Evolutionary conservation across 306 rosid genomes (phyloP).

Genomic region (Sphenostylis stenocarpa): DNA sequence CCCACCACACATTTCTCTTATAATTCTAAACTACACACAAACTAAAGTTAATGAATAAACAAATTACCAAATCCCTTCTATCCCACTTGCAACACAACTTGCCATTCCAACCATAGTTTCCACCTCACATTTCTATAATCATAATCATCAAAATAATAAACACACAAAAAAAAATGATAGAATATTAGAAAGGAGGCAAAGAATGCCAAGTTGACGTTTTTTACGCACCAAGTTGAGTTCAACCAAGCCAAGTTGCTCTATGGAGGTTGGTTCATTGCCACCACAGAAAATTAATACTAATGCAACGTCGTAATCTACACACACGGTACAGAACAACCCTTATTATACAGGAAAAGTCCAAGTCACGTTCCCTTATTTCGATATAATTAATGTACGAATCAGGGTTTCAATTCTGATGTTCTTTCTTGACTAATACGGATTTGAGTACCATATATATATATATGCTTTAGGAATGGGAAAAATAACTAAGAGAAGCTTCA

Average conservation of each 20-base stretch:
- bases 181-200: constrained; percentile 20
- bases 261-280: constrained; percentile 43
- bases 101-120: constrained; percentile 24
- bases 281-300: constrained; percentile 17
- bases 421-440: constrained; percentile 27
- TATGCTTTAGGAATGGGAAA: background rate
- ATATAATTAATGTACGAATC: background rate
- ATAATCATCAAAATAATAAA: background rate
- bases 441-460: background rate
- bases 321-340: background rate
- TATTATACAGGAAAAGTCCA: background rate
- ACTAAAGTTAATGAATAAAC: constrained; percentile 9
- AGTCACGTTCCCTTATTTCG: background rate
- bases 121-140: background rate
- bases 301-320: constrained; percentile 21
- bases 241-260: constrained; percentile 41
- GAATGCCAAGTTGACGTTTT: constrained; percentile 48
- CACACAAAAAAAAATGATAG: background rate
- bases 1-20: constrained; percentile 1
- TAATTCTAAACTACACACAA: background rate
- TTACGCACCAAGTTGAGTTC: constrained; percentile 45
- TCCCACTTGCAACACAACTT: constrained; percentile 69
- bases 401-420: background rate
- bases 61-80: constrained; percentile 32
- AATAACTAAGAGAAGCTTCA: constrained; percentile 3